A percentile compares a stretch with the other conserved stretches of the same genome.
phyloP scores from a whole-genome alignment of 495 filamentous ascomycete species.

The Aspergillus saccharolyticus region DNA sequence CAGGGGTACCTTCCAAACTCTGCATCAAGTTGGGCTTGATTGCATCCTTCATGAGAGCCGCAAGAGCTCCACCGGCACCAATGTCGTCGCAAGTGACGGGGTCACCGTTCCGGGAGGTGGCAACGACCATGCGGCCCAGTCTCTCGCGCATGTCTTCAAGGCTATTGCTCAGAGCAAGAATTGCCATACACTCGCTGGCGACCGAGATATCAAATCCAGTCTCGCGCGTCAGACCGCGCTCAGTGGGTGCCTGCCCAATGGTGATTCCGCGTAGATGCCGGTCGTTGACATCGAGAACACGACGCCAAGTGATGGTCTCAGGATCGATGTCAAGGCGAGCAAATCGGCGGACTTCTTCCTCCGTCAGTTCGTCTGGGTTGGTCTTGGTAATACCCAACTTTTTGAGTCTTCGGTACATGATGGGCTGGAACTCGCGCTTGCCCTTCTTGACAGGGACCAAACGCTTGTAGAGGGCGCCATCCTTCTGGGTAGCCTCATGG shows the following conservation, averaged over 20 bases:
- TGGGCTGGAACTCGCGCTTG: constrained; percentile 75
- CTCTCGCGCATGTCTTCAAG: constrained; percentile 89
- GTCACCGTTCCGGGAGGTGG: constrained; percentile 75
- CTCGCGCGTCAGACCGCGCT: constrained; percentile 77
- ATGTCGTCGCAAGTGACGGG: constrained; percentile 95
- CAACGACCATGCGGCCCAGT: constrained; percentile 94
- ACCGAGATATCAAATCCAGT: constrained; percentile 98
- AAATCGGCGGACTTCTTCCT: constrained; percentile 82
- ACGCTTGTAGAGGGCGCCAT: constrained; percentile 80
- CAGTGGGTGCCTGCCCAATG: constrained; percentile 79
- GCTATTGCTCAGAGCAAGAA: constrained; percentile 85
- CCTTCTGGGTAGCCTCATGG: constrained; percentile 92
- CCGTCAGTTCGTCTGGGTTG: constrained; percentile 79
- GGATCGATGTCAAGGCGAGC: constrained; percentile 94
- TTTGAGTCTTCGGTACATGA: constrained; percentile 88
- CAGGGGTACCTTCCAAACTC: constrained; percentile 92
- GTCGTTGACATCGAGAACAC: constrained; percentile 96
- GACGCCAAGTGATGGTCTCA: constrained; percentile 93
- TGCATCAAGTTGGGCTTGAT: constrained; percentile 99
- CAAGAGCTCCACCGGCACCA: constrained; percentile 84
- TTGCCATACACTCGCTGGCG: constrained; percentile 97
- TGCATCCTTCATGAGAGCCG: constrained; percentile 94
- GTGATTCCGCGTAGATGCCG: constrained; percentile 84
- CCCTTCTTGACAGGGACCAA: constrained; percentile 88
- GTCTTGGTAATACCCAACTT: constrained; percentile 96